Conservation (phyloP, 1,284 basidiomycete species). For the Hemileia vastatrix region DNA sequence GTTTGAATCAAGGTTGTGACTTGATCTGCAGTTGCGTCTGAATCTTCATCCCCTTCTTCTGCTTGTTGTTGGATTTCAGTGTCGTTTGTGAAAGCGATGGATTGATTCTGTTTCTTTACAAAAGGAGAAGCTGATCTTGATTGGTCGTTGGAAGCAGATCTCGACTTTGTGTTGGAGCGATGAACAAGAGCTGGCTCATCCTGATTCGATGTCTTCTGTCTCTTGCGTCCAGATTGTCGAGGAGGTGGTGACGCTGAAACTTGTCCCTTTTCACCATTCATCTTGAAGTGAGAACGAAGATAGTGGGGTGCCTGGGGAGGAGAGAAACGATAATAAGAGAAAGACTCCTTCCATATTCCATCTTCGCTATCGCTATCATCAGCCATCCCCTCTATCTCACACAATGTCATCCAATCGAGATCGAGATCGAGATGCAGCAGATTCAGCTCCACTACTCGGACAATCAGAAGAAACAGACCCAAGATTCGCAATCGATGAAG, state of each 20-base stretch:
- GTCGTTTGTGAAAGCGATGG: neutral
- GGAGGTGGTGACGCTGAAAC: neutral
- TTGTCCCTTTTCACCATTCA: too few species aligned
- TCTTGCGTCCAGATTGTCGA: neutral
- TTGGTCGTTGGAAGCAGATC: neutral
- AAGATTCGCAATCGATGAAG: constrained; percentile 35
- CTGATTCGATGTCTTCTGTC: neutral
- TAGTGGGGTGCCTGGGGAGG: too few species aligned
- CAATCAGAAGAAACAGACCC: constrained; percentile 27
- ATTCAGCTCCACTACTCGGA: constrained; percentile 20
- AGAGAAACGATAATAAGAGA: too few species aligned
- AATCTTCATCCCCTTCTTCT: neutral
- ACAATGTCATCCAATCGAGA: too few species aligned
- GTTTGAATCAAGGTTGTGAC: neutral
- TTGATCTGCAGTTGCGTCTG: neutral
- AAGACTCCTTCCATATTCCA: too few species aligned
- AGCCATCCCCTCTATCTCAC: too few species aligned
- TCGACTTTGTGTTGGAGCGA: neutral
- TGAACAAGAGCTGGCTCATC: neutral
- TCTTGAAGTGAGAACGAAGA: too few species aligned
- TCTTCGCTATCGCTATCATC: too few species aligned
- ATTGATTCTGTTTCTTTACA: neutral
- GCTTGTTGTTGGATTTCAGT: neutral
- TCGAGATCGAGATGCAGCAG: too few species aligned
- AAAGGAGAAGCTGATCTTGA: neutral